Evolutionary conservation across 768 basidiomycete species (phyloP), one percentile per base, ranked within the genome.

Genomic region (Leccinum disarticulatum): DNA sequence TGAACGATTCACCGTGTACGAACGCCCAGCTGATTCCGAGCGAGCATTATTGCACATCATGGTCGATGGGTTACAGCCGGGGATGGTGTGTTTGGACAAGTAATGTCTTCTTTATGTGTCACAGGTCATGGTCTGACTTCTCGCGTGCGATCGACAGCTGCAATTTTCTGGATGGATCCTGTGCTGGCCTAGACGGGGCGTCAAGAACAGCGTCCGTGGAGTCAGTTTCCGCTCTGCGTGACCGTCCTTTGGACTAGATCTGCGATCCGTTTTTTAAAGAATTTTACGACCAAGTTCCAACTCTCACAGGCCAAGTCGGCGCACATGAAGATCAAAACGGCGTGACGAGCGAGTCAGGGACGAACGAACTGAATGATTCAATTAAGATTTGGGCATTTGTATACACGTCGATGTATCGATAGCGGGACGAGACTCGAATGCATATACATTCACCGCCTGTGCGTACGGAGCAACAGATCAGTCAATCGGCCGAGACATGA

Each of bases 161-260:
- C 66, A 96, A 99, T 74, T 88, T 80, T 68, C 80, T 97, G 22
- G 96, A 98, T 68, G 28, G 28, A 28, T 28, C 95, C 96, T 2
- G 93, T 94, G 5, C 77, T 98, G 2, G 83, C 91, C 0, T 99
- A 96, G 96, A 91, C 88, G 4, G 96, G 96, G 98, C 79, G 77
- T 27, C 27, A 27, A 27, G 27, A 27, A 27, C 27, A 27, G 27
- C 27, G 27, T 0, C 27, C 27, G 27, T 27, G 27, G 27, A 4
- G 27, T 27, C 27, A 27, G 27, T 27, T 27, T 27, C 3, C 2
- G 27, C 27, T 3, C 3, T 27, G 27, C 27, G 27, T 27, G 27
- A 27, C 27, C 27, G 27, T 27, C 27, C 27, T 27, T 27, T 3
- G 3, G 25, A 25, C 27, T 27, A 27, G 27, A 27, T 27, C 27